These are phyloP conservation scores for Suillus discolor DNA, from an alignment of 768 basidiomycete species.

Conservation along the genomic window DNA sequence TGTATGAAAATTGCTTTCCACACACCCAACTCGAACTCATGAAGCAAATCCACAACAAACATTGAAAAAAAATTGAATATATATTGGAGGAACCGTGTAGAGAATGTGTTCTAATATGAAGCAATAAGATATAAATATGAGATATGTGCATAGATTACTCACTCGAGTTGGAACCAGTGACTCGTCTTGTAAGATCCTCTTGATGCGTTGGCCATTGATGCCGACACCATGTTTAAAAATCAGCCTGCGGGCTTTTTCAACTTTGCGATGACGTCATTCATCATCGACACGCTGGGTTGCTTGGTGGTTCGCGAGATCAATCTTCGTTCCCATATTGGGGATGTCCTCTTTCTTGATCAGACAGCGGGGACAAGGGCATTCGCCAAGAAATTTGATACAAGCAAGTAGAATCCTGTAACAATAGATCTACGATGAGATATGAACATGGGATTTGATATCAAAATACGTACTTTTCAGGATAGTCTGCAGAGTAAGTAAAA, in stretches of 20 bases:
- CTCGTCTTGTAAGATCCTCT: slow-evolving; percentile 8
- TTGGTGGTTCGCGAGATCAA: slow-evolving; percentile 9
- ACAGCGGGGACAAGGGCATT: slow-evolving; percentile 30
- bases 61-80: slow-evolving; percentile 22
- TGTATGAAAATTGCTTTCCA: slow-evolving; percentile 29
- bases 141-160: background rate
- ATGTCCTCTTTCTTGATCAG: slow-evolving; percentile 20
- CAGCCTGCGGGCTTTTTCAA: background rate
- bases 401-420: slow-evolving; percentile 21
- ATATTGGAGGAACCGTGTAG: slow-evolving; percentile 13
- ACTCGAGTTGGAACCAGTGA: slow-evolving; percentile 20
- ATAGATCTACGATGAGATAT: background rate
- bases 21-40: slow-evolving; percentile 27
- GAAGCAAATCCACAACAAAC: slow-evolving; percentile 23
- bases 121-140: too few relatives aligned
- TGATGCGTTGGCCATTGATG: background rate
- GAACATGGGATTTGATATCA: background rate
- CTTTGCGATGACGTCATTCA: background rate
- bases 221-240: background rate
- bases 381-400: slow-evolving; percentile 25
- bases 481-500: slow-evolving; percentile 27
- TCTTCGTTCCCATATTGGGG: slow-evolving; percentile 12
- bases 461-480: slow-evolving; percentile 25
- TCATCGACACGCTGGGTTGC: slow-evolving; percentile 8
- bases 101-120: slow-evolving; percentile 39